Base-by-base conservation (phyloP, 192 early-diverging fungal genomes). In the Kappamyces sp. region DNA sequence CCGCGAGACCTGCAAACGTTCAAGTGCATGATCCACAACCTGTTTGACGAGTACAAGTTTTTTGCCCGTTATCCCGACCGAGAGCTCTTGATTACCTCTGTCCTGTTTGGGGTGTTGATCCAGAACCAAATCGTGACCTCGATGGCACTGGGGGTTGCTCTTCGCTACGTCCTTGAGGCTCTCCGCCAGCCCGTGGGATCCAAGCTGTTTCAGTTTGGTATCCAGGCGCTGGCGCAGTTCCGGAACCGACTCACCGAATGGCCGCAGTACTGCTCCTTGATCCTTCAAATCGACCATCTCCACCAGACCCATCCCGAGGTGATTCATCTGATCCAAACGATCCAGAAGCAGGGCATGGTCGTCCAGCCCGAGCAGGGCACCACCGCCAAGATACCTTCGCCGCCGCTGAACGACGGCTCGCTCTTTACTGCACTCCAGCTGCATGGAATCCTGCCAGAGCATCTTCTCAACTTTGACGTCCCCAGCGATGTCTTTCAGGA, bases 21-120 rank as follows among this genome's bases (percentile, higher is more conserved):
- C 68, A 78, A 83, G 5, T 92, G 87, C 63, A 94, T 96, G 81
- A 84, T 94, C 5, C 87, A 91, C 69, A 89, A 89, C 53, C 83
- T 95, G 35, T 88, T 99, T 69, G 96, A 97, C 59, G 96, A 99
- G 69, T 95, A 91, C 70, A 84, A 88, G 54, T 96, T 90, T 63
- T 94, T 99, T 55, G 75, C 86, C 31, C 87, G 90, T 68, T 99
- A 97, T 67, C 94, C 93, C 0, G 92, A 93, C 47, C 89, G 86
- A 60, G 90, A 95, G 69, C 77, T 97, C 9, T 74, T 79, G 1
- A 85, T 97, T 29, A 96, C 94, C 0, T 87, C 88, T 46, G 76
- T 87, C 31, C 77, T 99, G 15, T 94, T 99, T 68, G 96, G 96
- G 3, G 74, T 82, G 7, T 63, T 97, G 53, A 86, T 99, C 43